Conservation (phyloP, 1,284 basidiomycete species). For the Sporisorium scitamineum region DNA sequence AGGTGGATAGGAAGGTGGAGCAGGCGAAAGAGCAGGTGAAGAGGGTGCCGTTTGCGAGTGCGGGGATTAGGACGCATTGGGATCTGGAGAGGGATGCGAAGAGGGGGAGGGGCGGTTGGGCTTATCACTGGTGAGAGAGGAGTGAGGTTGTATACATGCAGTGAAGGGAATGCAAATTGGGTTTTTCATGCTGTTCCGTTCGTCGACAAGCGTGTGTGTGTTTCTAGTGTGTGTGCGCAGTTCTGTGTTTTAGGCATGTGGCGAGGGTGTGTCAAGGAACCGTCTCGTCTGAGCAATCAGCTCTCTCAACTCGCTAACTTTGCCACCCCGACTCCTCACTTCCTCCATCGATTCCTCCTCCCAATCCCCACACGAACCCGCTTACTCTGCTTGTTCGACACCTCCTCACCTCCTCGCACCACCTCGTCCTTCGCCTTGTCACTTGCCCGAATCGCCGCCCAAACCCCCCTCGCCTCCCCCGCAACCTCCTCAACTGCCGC, state of each 20-base stretch:
- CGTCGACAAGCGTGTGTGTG: not conserved
- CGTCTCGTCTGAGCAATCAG: constrained; percentile 30
- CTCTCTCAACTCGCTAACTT: constrained; percentile 20
- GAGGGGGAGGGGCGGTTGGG: constrained; percentile 47
- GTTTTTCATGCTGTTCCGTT: not conserved
- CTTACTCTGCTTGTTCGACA: constrained; percentile 6
- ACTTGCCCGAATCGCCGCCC: constrained; percentile 9
- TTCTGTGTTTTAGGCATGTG: not conserved
- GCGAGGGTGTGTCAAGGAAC: constrained; percentile 25
- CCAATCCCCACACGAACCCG: not conserved
- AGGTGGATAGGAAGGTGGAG: constrained; percentile 44
- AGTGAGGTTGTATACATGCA: not conserved
- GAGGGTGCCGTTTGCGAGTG: constrained; percentile 56
- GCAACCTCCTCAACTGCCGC: constrained; percentile 35
- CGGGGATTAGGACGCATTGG: constrained; percentile 56
- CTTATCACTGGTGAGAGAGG: constrained; percentile 38
- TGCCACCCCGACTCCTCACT: not conserved
- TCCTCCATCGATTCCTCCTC: not conserved
- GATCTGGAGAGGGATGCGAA: constrained; percentile 48
- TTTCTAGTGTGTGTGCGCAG: not conserved
- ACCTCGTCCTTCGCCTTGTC: constrained; percentile 2
- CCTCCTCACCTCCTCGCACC: not conserved
- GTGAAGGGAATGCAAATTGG: not conserved
- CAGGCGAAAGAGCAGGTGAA: constrained; percentile 47
- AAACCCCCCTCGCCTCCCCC: constrained; percentile 17